Evolutionary conservation across 805 yeast genomes (phyloP), one percentile per base, ranked within the genome.

Genomic region (Zygosaccharomyces siamensis): DNA sequence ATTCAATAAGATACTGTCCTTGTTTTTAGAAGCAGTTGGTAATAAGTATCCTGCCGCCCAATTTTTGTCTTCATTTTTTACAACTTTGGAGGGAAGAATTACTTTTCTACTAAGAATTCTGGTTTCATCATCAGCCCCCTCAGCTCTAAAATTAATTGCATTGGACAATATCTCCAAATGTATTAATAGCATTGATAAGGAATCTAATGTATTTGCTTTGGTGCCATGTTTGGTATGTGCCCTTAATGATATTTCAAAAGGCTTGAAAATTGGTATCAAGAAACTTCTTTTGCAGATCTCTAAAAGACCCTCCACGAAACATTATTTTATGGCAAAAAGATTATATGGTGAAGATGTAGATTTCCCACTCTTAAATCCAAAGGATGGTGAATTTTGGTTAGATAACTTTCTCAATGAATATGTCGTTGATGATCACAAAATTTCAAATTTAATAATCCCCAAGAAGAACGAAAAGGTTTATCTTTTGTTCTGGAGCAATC

Each of bases 401-500:
- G 59, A 63, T 12, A 66, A 66, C 6, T 59, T 81, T 38, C 51
- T 70, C 49, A 68, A 71, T 7, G 80, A 77, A 48, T 72, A 77
- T 47, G 67, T 72, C 18, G 64, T 81, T 52, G 89, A 83, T 54
- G 67, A 67, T 30, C 64, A 69, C 23, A 80, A 78, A 57, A 64
- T 80, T 50, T 62, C 73, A 47, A 50, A 67, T 53, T 64, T 75
- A 26, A 58, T 77, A 3, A 70, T 73, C 38, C 72, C 70, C 23
- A 82, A 83, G 61, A 78, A 76, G 57, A 80, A 77, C 38, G 84
- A 83, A 12, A 76, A 78, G 48, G 68, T 84, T 5, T 72, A 77
- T 39, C 64, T 83, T 46, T 77, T 89, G 0, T 86, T 83, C 55
- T 73, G 88, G 58, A 79, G 84, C 16, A 80, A 84, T 48, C 93